phyloP scores from a whole-genome alignment of 2,329 filamentous ascomycete genomes.

The Nothomitra cinnamomea region DNA sequence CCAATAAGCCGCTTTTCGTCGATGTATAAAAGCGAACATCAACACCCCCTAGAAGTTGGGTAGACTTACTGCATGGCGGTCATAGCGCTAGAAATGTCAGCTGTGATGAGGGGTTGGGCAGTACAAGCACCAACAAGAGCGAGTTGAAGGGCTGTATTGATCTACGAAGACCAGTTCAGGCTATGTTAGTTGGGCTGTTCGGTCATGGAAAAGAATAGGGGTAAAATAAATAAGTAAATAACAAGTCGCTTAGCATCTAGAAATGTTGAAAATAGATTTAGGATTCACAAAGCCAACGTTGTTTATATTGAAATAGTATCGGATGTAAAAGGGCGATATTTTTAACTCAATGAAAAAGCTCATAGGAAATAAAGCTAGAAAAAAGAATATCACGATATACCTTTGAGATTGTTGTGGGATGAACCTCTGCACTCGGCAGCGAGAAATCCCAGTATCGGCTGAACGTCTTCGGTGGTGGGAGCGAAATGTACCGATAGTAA shows the following conservation, averaged over 20 bases:
- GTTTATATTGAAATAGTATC: too few relatives aligned
- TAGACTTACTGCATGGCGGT: constrained; percentile 44
- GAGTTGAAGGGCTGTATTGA: constrained; percentile 87
- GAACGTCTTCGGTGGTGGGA: constrained; percentile 88
- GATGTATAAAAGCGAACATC: background rate
- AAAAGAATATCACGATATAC: background rate
- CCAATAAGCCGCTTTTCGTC: background rate
- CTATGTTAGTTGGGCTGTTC: constrained; percentile 12
- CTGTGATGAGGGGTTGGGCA: constrained; percentile 54
- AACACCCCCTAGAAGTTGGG: constrained; percentile 6
- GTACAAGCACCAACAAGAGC: constrained; percentile 73
- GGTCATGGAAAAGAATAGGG: constrained; percentile 21
- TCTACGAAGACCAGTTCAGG: constrained; percentile 25
- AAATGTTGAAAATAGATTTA: too few relatives aligned
- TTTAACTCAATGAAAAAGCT: constrained; percentile 16
- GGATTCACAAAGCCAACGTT: too few relatives aligned
- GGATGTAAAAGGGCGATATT: constrained; percentile 19
- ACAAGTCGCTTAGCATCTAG: too few relatives aligned
- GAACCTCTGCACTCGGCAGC: constrained; percentile 70
- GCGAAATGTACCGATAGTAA: constrained; percentile 89
- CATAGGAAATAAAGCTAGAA: constrained; percentile 14
- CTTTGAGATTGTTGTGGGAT: constrained; percentile 69
- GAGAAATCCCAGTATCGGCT: constrained; percentile 93
- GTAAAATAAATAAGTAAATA: too few relatives aligned
- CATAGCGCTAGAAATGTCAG: constrained; percentile 36